Percentiles rank a stretch among this genome's conserved stretches.
Conservation (phyloP, 2,329 filamentous ascomycete genomes). For the Raffaelea albimanens region DNA sequence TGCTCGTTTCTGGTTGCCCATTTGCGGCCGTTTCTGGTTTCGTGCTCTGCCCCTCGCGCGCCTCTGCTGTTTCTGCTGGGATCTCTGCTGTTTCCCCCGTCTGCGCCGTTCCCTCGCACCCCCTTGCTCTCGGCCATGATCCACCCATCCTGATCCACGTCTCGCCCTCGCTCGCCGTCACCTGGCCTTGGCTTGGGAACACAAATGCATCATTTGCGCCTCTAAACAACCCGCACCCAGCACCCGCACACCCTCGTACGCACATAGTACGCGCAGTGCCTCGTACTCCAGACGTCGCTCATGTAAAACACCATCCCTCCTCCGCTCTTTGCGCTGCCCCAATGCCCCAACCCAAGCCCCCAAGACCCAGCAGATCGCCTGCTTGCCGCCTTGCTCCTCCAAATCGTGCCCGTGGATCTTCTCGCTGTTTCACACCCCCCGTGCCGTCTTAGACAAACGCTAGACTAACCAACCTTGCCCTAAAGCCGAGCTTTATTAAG, state of each 20-base stretch:
- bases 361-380: neutral
- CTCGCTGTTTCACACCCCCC: neutral
- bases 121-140: too few relatives aligned
- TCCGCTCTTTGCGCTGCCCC: too few relatives aligned
- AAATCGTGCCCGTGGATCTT: neutral
- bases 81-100: too few relatives aligned
- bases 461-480: constrained; percentile 2
- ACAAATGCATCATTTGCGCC: too few relatives aligned
- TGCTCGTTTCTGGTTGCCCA: neutral
- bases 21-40: too few relatives aligned
- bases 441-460: constrained; percentile 2
- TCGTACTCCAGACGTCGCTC: too few relatives aligned
- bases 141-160: constrained; percentile 1
- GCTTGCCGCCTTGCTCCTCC: neutral
- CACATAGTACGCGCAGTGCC: too few relatives aligned
- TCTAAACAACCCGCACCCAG: neutral
- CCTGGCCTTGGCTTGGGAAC: neutral
- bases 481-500: constrained; percentile 8
- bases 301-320: neutral
- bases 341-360: too few relatives aligned
- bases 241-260: too few relatives aligned
- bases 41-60: too few relatives aligned
- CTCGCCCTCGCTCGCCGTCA: neutral
- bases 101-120: too few relatives aligned
- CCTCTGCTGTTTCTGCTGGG: too few relatives aligned